Evolutionary conservation across 2,329 filamentous ascomycete genomes (phyloP).

Genomic region (Pseudocercospora crystallina): DNA sequence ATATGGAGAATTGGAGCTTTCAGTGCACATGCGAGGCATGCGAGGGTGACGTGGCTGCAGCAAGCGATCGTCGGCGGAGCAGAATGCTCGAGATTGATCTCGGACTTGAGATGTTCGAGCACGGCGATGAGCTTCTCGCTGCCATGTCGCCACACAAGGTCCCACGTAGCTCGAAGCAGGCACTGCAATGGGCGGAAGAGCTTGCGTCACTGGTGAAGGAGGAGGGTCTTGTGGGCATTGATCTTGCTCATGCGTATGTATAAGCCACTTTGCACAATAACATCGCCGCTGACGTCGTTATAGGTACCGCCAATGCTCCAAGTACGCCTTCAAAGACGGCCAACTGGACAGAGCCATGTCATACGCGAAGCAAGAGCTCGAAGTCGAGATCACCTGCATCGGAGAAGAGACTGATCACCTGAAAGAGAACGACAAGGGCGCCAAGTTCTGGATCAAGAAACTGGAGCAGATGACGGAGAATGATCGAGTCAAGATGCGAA

Average conservation of each 20-base stretch:
- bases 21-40: conserved; percentile 8
- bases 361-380: conserved; percentile 22
- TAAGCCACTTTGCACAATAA: too few species aligned
- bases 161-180: not conserved
- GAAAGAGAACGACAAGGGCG: conserved; percentile 5
- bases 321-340: conserved; percentile 18
- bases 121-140: conserved; percentile 22
- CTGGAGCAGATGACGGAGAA: conserved; percentile 8
- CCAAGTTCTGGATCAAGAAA: conserved; percentile 14
- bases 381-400: conserved; percentile 25
- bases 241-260: conserved; percentile 19
- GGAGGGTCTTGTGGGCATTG: conserved; percentile 24
- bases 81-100: not conserved
- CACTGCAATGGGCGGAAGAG: conserved; percentile 12
- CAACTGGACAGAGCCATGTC: conserved; percentile 19
- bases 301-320: conserved; percentile 20
- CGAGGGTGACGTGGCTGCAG: not conserved
- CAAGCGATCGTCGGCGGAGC: conserved; percentile 1
- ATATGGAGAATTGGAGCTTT: conserved; percentile 2
- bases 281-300: not conserved
- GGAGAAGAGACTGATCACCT: conserved; percentile 18
- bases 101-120: conserved; percentile 9
- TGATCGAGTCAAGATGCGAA: conserved; percentile 8
- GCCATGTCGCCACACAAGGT: not conserved
- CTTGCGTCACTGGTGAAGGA: conserved; percentile 20